phyloP scores from a whole-genome alignment of 495 filamentous ascomycete genomes.

The Barbatosphaeria neglecta region DNA sequence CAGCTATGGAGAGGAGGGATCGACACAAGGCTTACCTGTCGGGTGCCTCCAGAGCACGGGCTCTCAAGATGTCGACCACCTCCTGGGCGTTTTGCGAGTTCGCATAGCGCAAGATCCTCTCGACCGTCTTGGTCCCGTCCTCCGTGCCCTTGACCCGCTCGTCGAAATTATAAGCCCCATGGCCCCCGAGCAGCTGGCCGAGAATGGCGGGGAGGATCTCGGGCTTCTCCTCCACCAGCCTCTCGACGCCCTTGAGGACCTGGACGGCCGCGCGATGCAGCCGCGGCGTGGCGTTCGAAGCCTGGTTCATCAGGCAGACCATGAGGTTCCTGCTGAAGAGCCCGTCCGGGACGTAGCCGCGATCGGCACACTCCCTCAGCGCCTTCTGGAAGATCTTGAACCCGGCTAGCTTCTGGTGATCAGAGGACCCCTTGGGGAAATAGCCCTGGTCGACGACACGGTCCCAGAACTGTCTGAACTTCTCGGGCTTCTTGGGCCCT shows the following conservation, averaged over 20 bases:
- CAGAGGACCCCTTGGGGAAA: conserved; percentile 67
- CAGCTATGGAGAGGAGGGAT: background rate
- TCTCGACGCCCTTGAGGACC: conserved; percentile 54
- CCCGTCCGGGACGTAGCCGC: conserved; percentile 13
- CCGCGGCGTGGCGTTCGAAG: conserved; percentile 70
- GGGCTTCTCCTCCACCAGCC: conserved; percentile 53
- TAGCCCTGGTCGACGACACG: conserved; percentile 75
- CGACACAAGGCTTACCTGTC: conserved; percentile 13
- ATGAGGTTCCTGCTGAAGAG: conserved; percentile 78
- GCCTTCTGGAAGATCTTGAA: conserved; percentile 74
- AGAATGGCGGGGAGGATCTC: conserved; percentile 48
- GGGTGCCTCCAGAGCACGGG: background rate
- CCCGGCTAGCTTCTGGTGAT: conserved; percentile 82
- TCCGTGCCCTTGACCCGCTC: conserved; percentile 50
- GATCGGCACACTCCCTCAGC: conserved; percentile 36
- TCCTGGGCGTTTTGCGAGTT: conserved; percentile 38
- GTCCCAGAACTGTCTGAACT: conserved; percentile 78
- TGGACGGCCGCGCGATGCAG: conserved; percentile 71
- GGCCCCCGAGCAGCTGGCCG: conserved; percentile 50
- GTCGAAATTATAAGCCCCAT: conserved; percentile 72
- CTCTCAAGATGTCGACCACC: conserved; percentile 29
- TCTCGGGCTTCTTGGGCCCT: conserved; percentile 21
- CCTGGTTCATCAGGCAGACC: conserved; percentile 75
- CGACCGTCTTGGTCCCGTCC: conserved; percentile 61
- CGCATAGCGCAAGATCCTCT: conserved; percentile 55